Evolutionary conservation across 1,284 basidiomycete genomes (phyloP).

Genomic region (Ganoderma lucidum): DNA sequence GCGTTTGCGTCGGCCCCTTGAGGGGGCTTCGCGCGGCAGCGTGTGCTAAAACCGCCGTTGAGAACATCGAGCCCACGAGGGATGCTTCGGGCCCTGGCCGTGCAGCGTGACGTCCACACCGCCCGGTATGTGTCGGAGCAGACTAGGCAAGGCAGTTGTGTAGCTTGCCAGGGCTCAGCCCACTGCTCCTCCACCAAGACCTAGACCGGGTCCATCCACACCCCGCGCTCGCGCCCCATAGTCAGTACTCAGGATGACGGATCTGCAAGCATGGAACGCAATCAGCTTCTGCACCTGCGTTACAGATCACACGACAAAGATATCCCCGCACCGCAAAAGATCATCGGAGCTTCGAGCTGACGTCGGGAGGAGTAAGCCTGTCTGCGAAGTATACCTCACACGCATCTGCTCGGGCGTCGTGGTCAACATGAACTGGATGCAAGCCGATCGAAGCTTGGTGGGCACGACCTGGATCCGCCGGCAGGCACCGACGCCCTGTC

Average conservation of each 20-base stretch:
- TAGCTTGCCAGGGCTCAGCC: background rate
- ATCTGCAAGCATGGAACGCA: background rate
- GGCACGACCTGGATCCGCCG: background rate
- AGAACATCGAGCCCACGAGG: background rate
- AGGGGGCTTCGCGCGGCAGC: background rate
- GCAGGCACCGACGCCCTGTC: background rate
- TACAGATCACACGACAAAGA: background rate
- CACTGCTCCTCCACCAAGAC: background rate
- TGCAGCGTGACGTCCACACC: background rate
- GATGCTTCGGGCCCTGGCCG: background rate
- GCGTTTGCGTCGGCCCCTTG: background rate
- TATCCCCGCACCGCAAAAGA: background rate
- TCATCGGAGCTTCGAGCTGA: background rate
- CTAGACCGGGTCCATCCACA: background rate
- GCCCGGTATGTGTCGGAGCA: background rate
- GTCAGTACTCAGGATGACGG: background rate
- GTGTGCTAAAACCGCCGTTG: background rate
- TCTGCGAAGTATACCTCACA: slow-evolving; percentile 2
- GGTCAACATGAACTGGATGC: background rate
- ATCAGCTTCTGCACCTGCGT: background rate
- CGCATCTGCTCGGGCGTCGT: slow-evolving; percentile 3
- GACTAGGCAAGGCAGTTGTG: background rate
- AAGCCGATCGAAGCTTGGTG: too few species aligned
- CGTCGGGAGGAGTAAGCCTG: background rate
- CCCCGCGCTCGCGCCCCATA: background rate